phyloP scores from a whole-genome alignment of 2,329 filamentous ascomycete species.

The Ascochyta viciae-villosae region DNA sequence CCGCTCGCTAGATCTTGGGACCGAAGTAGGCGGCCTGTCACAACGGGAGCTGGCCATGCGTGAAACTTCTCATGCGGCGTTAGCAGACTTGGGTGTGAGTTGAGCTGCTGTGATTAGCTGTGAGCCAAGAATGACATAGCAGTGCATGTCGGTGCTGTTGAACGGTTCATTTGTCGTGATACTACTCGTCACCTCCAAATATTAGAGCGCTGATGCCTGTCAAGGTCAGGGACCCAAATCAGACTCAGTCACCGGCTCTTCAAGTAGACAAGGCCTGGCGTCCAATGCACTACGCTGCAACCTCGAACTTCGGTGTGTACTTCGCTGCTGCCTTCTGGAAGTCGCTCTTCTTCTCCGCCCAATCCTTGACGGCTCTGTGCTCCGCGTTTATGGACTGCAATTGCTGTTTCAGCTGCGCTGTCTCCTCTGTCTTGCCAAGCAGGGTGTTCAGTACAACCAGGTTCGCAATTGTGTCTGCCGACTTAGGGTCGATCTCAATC shows the following conservation, averaged over 20 bases:
- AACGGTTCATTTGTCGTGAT: not conserved
- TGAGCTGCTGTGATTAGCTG: not conserved
- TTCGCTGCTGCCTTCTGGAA: constrained; percentile 88
- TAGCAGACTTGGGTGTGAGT: not conserved
- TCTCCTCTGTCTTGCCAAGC: constrained; percentile 69
- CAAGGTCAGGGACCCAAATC: not conserved
- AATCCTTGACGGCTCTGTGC: constrained; percentile 75
- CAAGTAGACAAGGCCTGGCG: not conserved
- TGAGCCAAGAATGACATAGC: not conserved
- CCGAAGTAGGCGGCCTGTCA: constrained; percentile 14
- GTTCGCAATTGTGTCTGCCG: constrained; percentile 82
- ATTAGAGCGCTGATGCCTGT: not conserved
- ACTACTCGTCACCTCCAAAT: not conserved
- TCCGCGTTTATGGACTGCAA: constrained; percentile 66
- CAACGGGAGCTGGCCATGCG: not conserved
- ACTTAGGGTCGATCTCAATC: constrained; percentile 72
- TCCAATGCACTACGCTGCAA: constrained; percentile 24
- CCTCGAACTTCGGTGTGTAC: constrained; percentile 82
- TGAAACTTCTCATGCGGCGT: not conserved
- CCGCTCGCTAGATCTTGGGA: constrained; percentile 1
- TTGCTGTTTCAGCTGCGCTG: constrained; percentile 61
- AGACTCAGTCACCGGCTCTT: not conserved
- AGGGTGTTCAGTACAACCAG: constrained; percentile 79
- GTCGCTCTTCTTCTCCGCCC: constrained; percentile 83
- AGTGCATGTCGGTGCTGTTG: not conserved